These are phyloP conservation scores for Coniella vitis DNA, from an alignment of 2,329 filamentous ascomycete species.

Conservation along the genomic window DNA sequence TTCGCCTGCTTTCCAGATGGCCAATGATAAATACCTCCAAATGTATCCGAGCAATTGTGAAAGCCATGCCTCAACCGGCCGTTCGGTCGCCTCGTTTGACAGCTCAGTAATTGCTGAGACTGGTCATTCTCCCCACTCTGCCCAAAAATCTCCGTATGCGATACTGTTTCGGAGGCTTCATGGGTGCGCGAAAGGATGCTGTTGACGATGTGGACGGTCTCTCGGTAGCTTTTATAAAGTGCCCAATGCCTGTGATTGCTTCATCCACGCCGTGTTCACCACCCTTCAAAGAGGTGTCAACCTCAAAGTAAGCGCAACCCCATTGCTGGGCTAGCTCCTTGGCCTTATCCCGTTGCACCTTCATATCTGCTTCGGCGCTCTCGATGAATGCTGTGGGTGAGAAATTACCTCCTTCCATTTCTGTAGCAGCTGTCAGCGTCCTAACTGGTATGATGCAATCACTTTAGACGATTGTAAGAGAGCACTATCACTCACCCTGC, in stretches of 20 bases:
- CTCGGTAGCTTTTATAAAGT: constrained; percentile 14
- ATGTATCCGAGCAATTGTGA: not conserved
- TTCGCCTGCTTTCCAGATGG: too few species aligned
- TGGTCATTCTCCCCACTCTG: constrained; percentile 14
- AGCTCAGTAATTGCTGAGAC: constrained; percentile 1
- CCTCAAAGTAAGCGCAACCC: constrained; percentile 15
- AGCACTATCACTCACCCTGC: constrained; percentile 8
- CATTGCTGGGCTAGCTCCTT: constrained; percentile 12
- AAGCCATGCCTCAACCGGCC: not conserved
- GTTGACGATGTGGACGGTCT: constrained; percentile 15
- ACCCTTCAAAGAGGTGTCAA: constrained; percentile 12
- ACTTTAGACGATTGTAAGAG: not conserved
- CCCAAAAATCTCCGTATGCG: constrained; percentile 15
- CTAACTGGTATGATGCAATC: too few species aligned
- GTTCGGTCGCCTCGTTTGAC: not conserved
- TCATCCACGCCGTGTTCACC: constrained; percentile 15
- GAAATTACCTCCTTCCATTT: constrained; percentile 12
- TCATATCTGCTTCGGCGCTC: constrained; percentile 16
- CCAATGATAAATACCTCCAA: not conserved
- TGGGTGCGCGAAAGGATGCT: constrained; percentile 13
- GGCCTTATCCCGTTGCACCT: constrained; percentile 12
- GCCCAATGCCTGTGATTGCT: constrained; percentile 12
- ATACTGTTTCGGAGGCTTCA: constrained; percentile 16
- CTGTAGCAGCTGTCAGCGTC: not conserved
- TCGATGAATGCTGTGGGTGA: constrained; percentile 11